Conservation (phyloP, 2,329 filamentous ascomycete genomes). For the Coniochaeta sp. region DNA sequence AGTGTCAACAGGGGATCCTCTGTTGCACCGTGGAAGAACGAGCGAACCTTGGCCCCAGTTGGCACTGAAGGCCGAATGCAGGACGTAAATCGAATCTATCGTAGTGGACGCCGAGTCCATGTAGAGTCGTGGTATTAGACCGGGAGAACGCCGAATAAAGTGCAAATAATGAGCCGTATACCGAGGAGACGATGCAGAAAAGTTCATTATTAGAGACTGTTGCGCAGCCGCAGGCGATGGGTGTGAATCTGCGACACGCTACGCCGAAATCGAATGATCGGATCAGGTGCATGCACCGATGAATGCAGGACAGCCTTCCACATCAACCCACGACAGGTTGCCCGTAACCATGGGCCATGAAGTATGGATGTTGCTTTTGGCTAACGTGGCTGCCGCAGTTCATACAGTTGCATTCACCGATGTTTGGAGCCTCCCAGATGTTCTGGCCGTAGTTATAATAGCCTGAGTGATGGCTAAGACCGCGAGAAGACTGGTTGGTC, state of each 20-base stretch:
- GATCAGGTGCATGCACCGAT: slow-evolving; percentile 9
- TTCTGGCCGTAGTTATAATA: slow-evolving; percentile 38
- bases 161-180: slow-evolving; percentile 16
- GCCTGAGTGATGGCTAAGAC: slow-evolving; percentile 29
- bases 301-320: background rate
- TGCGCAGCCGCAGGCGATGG: background rate
- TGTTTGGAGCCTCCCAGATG: slow-evolving; percentile 41
- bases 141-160: slow-evolving; percentile 19
- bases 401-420: slow-evolving; percentile 41
- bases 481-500: slow-evolving; percentile 31
- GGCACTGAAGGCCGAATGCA: background rate
- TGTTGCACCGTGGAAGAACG: background rate
- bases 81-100: slow-evolving; percentile 12
- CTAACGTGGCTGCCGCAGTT: slow-evolving; percentile 34
- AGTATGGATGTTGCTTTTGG: slow-evolving; percentile 38
- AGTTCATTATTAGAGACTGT: slow-evolving; percentile 1
- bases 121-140: slow-evolving; percentile 7
- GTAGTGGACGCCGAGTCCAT: slow-evolving; percentile 4
- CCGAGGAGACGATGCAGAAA: slow-evolving; percentile 8
- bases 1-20: background rate
- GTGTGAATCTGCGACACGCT: no score
- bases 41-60: background rate
- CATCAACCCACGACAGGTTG: slow-evolving; percentile 47
- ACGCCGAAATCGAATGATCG: background rate
- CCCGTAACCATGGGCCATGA: slow-evolving; percentile 38